Evolutionary conservation across 2,329 filamentous ascomycete genomes (phyloP).

Genomic region (Microdochium trichocladiopsis): DNA sequence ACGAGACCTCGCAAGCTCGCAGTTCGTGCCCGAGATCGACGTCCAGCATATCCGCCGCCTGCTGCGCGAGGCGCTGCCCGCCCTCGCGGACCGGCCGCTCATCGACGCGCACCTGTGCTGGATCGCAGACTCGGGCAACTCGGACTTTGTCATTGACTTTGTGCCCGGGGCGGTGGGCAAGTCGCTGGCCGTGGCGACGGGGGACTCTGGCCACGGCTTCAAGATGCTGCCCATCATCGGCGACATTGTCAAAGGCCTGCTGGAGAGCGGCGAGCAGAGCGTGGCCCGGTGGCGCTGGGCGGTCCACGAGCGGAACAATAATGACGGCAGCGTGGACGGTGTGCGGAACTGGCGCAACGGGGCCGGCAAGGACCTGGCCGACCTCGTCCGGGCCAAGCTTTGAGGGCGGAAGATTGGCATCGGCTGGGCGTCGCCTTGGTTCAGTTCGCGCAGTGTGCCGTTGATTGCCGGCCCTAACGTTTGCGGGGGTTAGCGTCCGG

Average conservation of each 20-base stretch:
- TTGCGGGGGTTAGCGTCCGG: no score
- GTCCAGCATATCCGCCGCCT: constrained; percentile 36
- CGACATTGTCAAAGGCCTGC: constrained; percentile 39
- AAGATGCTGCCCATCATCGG: constrained; percentile 58
- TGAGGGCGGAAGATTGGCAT: not conserved
- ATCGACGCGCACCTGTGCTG: constrained; percentile 53
- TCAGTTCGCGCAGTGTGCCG: no score
- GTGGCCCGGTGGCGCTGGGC: constrained; percentile 42
- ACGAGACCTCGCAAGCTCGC: constrained; percentile 29
- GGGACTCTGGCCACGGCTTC: constrained; percentile 56
- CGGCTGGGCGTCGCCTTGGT: no score
- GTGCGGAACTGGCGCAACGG: not conserved
- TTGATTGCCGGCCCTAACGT: no score
- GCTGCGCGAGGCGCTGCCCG: constrained; percentile 12
- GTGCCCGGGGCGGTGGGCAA: constrained; percentile 35
- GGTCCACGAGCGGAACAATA: no score
- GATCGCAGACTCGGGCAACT: constrained; percentile 55
- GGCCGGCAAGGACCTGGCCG: not conserved
- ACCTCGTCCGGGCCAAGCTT: not conserved
- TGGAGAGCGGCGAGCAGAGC: constrained; percentile 35
- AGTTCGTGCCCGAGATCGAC: constrained; percentile 45
- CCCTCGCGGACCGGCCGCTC: constrained; percentile 34
- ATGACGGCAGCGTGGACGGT: not conserved
- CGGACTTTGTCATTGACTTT: constrained; percentile 53
- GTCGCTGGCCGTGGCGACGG: constrained; percentile 39